Evolutionary conservation across 2,329 filamentous ascomycete species (phyloP).

Genomic region (Byssothecium circinans): DNA sequence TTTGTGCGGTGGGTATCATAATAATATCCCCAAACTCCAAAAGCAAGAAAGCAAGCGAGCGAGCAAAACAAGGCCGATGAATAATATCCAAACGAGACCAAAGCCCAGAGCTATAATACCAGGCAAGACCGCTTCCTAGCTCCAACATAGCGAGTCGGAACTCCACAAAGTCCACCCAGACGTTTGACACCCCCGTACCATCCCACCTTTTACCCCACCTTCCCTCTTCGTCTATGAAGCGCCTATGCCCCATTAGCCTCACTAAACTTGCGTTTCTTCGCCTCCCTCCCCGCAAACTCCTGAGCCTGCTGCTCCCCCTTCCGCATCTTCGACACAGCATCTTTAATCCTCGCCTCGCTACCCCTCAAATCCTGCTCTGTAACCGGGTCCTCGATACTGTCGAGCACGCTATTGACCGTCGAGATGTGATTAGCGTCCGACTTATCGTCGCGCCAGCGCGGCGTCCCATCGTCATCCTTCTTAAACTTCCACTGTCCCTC

Average conservation of each 20-base stretch:
- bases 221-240: too few species aligned
- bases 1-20: too few species aligned
- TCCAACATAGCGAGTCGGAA: too few species aligned
- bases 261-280: constrained; percentile 40
- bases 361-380: constrained; percentile 77
- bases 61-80: too few species aligned
- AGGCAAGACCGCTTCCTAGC: too few species aligned
- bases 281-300: constrained; percentile 23
- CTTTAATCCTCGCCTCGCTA: constrained; percentile 70
- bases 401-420: constrained; percentile 82
- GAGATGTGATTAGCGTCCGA: constrained; percentile 83
- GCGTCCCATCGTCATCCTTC: constrained; percentile 51
- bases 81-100: too few species aligned
- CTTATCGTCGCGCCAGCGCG: constrained; percentile 93
- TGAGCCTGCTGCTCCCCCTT: constrained; percentile 38
- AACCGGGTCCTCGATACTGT: constrained; percentile 85
- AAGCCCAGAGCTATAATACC: too few species aligned
- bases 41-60: too few species aligned
- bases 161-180: too few species aligned
- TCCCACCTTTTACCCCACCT: too few species aligned
- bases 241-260: constrained; percentile 14
- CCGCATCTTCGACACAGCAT: constrained; percentile 72
- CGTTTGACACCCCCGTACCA: too few species aligned
- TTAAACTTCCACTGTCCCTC: constrained; percentile 76
- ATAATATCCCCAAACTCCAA: too few species aligned